Percentiles rank a stretch among this genome's conserved stretches.
Evolutionary conservation across 306 rosid species (phyloP).

Genomic region (Mucuna pruriens): DNA sequence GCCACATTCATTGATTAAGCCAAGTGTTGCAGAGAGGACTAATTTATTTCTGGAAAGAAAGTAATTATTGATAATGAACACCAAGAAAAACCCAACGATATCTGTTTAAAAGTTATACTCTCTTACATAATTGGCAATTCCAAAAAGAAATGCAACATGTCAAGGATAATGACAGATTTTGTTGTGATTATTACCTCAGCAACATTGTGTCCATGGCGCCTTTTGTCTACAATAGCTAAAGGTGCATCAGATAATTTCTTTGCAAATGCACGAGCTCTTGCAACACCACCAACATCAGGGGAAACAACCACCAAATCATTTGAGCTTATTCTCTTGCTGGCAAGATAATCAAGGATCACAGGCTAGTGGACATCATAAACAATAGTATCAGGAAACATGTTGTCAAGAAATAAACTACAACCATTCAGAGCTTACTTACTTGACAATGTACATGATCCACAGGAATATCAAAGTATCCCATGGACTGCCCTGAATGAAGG

Average conservation of each 20-base stretch:
- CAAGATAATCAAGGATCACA: slow-evolving; percentile 95
- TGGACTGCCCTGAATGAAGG: slow-evolving; percentile 98
- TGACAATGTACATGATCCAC: slow-evolving; percentile 96
- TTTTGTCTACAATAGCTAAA: slow-evolving; percentile 94
- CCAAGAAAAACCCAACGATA: neutral
- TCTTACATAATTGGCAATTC: neutral
- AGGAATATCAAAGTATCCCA: slow-evolving; percentile 98
- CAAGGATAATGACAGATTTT: slow-evolving; percentile 1
- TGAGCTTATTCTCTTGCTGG: slow-evolving; percentile 81
- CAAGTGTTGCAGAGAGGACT: neutral
- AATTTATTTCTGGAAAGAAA: neutral
- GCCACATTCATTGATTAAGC: neutral
- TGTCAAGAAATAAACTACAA: slow-evolving; percentile 25
- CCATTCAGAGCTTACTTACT: slow-evolving; percentile 49
- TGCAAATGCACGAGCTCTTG: slow-evolving; percentile 99
- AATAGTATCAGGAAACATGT: slow-evolving; percentile 41
- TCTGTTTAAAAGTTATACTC: neutral
- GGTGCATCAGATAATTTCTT: slow-evolving; percentile 97
- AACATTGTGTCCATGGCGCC: slow-evolving; percentile 92
- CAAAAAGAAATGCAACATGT: slow-evolving; percentile 20
- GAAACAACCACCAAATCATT: slow-evolving; percentile 96
- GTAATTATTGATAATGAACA: neutral
- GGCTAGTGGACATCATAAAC: slow-evolving; percentile 62
- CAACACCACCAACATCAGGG: slow-evolving; percentile 99
- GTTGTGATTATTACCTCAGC: slow-evolving; percentile 73